Evolutionary conservation across 164 flowering plant genomes (phyloP), one percentile per base, ranked within the genome.

Genomic region (Berberis vulgaris): DNA sequence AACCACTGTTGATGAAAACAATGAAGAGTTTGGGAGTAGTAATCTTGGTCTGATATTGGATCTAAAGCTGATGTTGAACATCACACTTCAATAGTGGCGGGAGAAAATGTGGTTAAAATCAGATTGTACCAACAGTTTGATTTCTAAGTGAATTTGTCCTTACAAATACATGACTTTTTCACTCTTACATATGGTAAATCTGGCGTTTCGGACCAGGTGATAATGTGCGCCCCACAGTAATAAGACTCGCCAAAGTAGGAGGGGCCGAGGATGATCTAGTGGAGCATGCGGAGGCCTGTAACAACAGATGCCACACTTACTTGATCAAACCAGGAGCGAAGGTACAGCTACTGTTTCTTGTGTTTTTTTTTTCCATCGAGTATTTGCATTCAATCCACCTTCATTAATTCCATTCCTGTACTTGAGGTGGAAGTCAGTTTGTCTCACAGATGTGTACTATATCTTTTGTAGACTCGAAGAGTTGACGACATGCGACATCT

Each of bases 191-290:
- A 49, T 7, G 11, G 59, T 11, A 55, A 58, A 61, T 55, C 45
- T 46, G 6, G 49, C 47, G 65, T 43, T 12, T n/a, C 4, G 50
- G 94, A 94, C 88, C 93, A 0, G 83, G 84, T 57, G 93, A 81
- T 67, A 82, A 84, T 62, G 75, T 86, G 4, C 70, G 80, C 58
- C 78, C 87, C 3, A 71, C 69, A 57, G 77, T 79, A 5, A 70
- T 54, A 7, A 83, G 89, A 82, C 81, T 87, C 47, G 86, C 84
- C 1, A 78, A 49, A 69, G 43, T 58, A n/a, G 86, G 89, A 84
- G 6, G 74, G 69, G 46, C 55, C 2, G 86, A 82, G 68, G 78
- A 81, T 65, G 89, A 84, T 56, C 65, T 79, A 7, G 63, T 43
- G 11, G 84, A 76, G 67, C 67, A 67, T 59, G 65, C 38, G 1